These are phyloP conservation scores for Primulina eburnea DNA, from an alignment of 257 asterid genomes.

Conservation along the genomic window DNA sequence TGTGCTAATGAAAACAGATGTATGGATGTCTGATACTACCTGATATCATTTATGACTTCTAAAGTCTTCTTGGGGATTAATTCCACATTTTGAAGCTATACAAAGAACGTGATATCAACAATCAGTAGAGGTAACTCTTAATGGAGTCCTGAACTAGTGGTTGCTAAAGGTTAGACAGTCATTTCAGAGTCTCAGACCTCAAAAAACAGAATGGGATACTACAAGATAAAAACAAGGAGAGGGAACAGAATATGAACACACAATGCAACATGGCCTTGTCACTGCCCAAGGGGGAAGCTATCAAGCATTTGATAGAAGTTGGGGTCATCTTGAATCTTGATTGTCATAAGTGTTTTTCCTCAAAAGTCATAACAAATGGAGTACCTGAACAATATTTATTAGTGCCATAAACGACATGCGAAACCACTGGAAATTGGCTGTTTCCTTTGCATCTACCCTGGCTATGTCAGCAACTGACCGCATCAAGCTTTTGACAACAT, in stretches of 20 bases:
- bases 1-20: constrained; percentile 9
- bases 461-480: constrained; percentile 61
- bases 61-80: constrained; percentile 73
- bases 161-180: too few species aligned
- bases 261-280: constrained; percentile 15
- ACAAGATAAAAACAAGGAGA: too few species aligned
- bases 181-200: too few species aligned
- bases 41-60: constrained; percentile 49
- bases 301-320: constrained; percentile 7
- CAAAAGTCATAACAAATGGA: constrained; percentile 12
- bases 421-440: constrained; percentile 60
- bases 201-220: too few species aligned
- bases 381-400: constrained; percentile 84
- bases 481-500: constrained; percentile 59
- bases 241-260: constrained; percentile 9
- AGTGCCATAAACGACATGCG: constrained; percentile 75
- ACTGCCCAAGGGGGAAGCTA: not conserved
- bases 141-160: too few species aligned
- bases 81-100: constrained; percentile 71
- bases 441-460: constrained; percentile 51
- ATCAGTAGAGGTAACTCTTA: constrained; percentile 7
- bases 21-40: constrained; percentile 37
- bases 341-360: constrained; percentile 2
- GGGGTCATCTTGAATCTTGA: constrained; percentile 6
- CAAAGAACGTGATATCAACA: constrained; percentile 21